A percentile compares a stretch with the other conserved stretches of the same genome.
phyloP scores from a whole-genome alignment of 1,139 yeast species.

The Diutina catenulata region DNA sequence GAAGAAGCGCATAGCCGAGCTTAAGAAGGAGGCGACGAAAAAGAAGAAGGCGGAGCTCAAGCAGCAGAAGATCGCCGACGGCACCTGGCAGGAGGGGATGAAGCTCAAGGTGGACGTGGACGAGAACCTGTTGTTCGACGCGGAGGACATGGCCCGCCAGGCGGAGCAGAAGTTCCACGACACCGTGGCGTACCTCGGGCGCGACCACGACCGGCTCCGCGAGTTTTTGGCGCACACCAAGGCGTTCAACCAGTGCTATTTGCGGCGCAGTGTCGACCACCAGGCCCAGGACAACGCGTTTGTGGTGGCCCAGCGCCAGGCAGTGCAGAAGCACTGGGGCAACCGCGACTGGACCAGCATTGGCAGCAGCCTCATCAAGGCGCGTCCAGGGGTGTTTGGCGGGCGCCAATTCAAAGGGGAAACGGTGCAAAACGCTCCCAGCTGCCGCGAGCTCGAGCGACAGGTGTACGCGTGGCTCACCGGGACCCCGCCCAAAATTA shows the following conservation, averaged over 20 bases:
- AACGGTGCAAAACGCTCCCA: too few relatives aligned
- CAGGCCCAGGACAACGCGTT: neutral
- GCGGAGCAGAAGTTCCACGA: too few relatives aligned
- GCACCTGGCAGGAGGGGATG: neutral
- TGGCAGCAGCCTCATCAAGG: too few relatives aligned
- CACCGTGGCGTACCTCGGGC: too few relatives aligned
- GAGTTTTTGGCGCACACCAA: neutral
- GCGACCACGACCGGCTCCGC: neutral
- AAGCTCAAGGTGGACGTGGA: neutral
- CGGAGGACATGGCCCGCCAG: too few relatives aligned
- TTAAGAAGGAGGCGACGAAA: too few relatives aligned
- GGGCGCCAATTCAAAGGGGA: too few relatives aligned
- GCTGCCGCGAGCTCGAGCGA: constrained; percentile 17
- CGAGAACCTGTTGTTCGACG: too few relatives aligned
- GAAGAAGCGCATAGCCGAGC: neutral
- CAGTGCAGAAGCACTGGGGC: too few relatives aligned
- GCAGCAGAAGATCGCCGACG: neutral
- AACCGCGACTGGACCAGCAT: too few relatives aligned
- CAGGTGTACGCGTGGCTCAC: constrained; percentile 38
- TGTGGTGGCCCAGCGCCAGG: neutral
- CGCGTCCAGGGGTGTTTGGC: too few relatives aligned
- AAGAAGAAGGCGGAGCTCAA: neutral
- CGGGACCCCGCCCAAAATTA: neutral
- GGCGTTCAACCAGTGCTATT: neutral
- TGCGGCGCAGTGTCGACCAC: neutral